These are phyloP conservation scores for Letharia columbiana DNA, from an alignment of 495 filamentous ascomycete genomes.

Conservation along the genomic window DNA sequence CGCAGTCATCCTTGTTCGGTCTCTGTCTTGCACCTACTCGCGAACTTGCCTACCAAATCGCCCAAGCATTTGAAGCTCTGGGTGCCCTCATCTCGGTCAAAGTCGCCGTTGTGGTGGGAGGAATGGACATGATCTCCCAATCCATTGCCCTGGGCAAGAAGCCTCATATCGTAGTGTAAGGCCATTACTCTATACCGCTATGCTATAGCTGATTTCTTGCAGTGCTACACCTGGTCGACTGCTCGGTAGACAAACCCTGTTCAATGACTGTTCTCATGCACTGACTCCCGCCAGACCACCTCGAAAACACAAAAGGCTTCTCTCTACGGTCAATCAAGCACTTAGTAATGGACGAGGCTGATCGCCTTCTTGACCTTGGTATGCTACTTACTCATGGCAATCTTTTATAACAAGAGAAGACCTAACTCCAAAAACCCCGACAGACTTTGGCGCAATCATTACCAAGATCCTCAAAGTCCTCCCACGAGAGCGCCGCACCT, in stretches of 20 bases:
- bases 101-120: constrained; percentile 74
- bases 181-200: neutral
- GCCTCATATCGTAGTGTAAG: constrained; percentile 62
- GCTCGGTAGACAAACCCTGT: constrained; percentile 37
- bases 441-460: constrained; percentile 80
- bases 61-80: constrained; percentile 71
- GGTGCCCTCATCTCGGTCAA: constrained; percentile 75
- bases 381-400: neutral
- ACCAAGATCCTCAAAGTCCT: constrained; percentile 90
- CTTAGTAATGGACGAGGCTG: constrained; percentile 91
- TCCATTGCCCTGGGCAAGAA: constrained; percentile 82
- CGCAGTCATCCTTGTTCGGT: constrained; percentile 58
- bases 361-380: constrained; percentile 73
- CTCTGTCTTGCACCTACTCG: constrained; percentile 85
- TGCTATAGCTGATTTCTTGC: constrained; percentile 53
- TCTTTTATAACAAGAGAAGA: neutral
- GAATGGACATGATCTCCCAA: constrained; percentile 92
- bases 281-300: constrained; percentile 45
- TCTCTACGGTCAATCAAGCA: constrained; percentile 69
- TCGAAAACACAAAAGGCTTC: constrained; percentile 97
- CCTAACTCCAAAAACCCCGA: neutral
- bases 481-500: constrained; percentile 70
- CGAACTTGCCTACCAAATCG: constrained; percentile 86
- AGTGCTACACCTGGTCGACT: constrained; percentile 78
- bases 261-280: neutral